Base-by-base conservation (phyloP, 1,284 basidiomycete genomes). In the Coriolopsis trogii region DNA sequence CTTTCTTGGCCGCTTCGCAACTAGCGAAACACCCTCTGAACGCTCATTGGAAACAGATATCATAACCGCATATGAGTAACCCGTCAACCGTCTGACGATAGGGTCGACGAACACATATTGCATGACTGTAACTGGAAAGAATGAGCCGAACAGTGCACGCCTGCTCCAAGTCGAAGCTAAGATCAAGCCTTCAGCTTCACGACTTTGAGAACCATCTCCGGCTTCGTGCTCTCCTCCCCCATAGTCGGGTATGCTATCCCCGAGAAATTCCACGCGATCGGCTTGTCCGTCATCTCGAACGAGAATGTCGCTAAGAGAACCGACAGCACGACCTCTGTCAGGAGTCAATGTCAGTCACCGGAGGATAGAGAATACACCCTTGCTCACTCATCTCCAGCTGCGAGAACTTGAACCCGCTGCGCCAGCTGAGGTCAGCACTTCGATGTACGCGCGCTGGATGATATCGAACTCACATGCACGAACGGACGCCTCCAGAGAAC, bases 211-310 rank as follows among this genome's bases (percentile, higher is more conserved):
- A 46, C 23, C 53, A 55, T 46, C 45, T 55, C 44, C 3, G 53
- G 53, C 36, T 39, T 43, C 1, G 33, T 29, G 30, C 40, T 50
- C 12, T 42, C 47, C 10, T 49, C 46, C 9, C 42, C 46, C 13
- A 41, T 46, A 1, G 59, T 53, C 34, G 63, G 59, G 29, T 58
- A 59, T 26, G 43, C 25, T 6, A 59, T 42, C 2, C 34, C 46
- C 3, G 59, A 56, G 10, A 52, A 47, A 44, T 63, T 63, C 62
- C 62, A 63, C 10, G 38, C 33, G 28, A 65, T 60, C 12, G 59
- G 56, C 41, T 55, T 53, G 28, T 59, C 54, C 16, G 53, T 40
- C n/a, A 51, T 34, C 30, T 51, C 50, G 39, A 59, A 56, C 29
- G 34, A 43, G 49, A 56, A 59, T 2, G 23, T 33, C 15, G 45